Percentiles rank a stretch among this genome's conserved stretches.
These are phyloP conservation scores for Diophrys sp. DNA, from an alignment of 73 alveolate genomes.

Conservation along the genomic window DNA sequence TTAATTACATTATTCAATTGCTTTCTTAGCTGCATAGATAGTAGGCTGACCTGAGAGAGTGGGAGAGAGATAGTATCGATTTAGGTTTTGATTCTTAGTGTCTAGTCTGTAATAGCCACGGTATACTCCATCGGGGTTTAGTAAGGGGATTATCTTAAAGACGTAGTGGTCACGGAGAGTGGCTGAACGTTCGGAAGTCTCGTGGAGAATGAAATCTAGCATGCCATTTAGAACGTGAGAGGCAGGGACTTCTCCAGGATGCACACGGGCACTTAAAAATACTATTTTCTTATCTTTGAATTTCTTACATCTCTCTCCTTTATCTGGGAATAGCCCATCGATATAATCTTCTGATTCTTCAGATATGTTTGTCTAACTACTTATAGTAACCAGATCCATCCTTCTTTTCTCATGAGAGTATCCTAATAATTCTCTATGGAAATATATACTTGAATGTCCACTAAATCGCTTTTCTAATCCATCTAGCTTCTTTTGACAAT, in stretches of 20 bases:
- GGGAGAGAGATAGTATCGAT: too few species aligned
- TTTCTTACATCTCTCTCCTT: background rate
- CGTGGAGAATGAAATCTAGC: too few species aligned
- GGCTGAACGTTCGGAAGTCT: too few species aligned
- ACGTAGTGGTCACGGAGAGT: too few species aligned
- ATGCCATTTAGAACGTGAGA: too few species aligned
- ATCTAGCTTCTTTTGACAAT: constrained; percentile 53
- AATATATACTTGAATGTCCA: constrained; percentile 39
- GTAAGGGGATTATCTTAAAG: constrained; percentile 63
- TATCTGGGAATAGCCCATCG: constrained; percentile 34
- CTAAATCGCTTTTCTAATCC: constrained; percentile 14
- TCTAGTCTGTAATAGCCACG: constrained; percentile 65
- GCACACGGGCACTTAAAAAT: too few species aligned
- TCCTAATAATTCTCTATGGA: constrained; percentile 68
- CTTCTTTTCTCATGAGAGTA: constrained; percentile 64
- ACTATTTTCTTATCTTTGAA: too few species aligned
- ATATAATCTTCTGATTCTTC: constrained; percentile 54
- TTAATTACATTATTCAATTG: constrained; percentile 62
- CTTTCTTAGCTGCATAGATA: constrained; percentile 72
- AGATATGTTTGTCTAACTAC: constrained; percentile 60
- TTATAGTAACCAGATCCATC: constrained; percentile 68
- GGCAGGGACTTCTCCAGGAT: too few species aligned
- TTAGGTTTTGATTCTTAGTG: too few species aligned
- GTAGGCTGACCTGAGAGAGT: too few species aligned
- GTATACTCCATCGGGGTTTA: too few species aligned